These are phyloP conservation scores for Sorghum bicolor DNA, from an alignment of 176 grass and related monocot genomes.

Conservation along the genomic window DNA sequence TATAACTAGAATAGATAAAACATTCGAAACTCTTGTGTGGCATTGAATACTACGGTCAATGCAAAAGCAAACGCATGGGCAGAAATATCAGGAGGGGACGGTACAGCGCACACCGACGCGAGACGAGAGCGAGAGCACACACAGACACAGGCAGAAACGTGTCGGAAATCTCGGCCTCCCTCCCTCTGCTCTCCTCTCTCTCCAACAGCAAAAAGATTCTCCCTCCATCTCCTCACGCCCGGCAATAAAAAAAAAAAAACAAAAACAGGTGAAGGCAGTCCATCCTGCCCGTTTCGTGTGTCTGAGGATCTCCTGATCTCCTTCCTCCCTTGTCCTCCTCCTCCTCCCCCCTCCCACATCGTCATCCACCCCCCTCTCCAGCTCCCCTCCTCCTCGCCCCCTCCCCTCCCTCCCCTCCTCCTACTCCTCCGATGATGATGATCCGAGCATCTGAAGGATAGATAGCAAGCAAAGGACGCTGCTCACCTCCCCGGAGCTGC, in stretches of 20 bases:
- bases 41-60: too few relatives aligned
- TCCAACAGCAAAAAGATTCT: too few relatives aligned
- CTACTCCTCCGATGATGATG: neutral
- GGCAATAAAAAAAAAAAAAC: neutral
- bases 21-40: too few relatives aligned
- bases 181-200: too few relatives aligned
- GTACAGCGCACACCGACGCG: too few relatives aligned
- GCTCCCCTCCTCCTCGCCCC: neutral
- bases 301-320: slow-evolving; percentile 48
- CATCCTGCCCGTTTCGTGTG: slow-evolving; percentile 36
- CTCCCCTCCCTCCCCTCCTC: neutral
- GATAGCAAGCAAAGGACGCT: neutral
- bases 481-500: neutral
- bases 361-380: neutral
- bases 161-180: slow-evolving; percentile 22
- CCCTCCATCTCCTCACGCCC: too few relatives aligned
- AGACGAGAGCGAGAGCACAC: neutral
- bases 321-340: neutral
- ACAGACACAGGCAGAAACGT: neutral
- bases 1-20: too few relatives aligned
- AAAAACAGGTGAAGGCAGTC: neutral
- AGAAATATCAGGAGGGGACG: neutral
- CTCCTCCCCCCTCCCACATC: neutral
- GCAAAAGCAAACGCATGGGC: neutral
- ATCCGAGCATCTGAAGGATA: neutral